Evolutionary conservation across 2,329 filamentous ascomycete genomes (phyloP), one percentile per base, ranked within the genome.

Genomic region (Epicoccum sorghinum): DNA sequence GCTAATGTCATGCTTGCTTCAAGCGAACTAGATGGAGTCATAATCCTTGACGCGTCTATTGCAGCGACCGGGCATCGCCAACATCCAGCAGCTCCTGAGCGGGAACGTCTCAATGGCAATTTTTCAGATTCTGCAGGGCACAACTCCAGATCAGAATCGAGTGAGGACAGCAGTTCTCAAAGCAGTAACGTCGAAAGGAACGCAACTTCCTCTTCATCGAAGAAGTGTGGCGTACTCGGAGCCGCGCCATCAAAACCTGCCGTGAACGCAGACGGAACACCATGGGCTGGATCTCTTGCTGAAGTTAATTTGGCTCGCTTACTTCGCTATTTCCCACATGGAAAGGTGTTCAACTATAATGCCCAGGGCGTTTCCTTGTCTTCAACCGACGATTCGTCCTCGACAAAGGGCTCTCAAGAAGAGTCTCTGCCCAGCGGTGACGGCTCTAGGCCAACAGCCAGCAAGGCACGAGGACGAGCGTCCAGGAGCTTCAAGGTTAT

Each of bases 401-500:
- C 61, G 36, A 45, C 8, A 37, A 10, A 8, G 32, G 24, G 7
- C 18, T 27, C 2, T 24, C 30, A n/a, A 13, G 18, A 18, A 18
- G 18, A 18, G 18, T 1, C 18, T 18, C 18, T 18, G 18, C 18
- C 18, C 18, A 18, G 18, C 18, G 18, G 18, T 18, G 18, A 18
- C 18, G 18, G 18, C 3, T 18, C 18, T 18, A 18, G 18, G 18
- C 18, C 18, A 18, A 18, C 18, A 18, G 18, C 18, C 18, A 18
- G 18, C 2, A 18, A 18, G 18, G 18, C 18, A 50, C 22, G 24
- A 29, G 36, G 30, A 3, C 52, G 22, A 9, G 37, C 33, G 8
- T 51, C 47, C 79, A 24, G 76, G 78, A 54, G 58, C 35, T 59
- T 60, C 10, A 55, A 49, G 4, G 83, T 85, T 32, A 72, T 86